Conservation (phyloP, 2,329 filamentous ascomycete genomes). For the Penicillium vulpinum region DNA sequence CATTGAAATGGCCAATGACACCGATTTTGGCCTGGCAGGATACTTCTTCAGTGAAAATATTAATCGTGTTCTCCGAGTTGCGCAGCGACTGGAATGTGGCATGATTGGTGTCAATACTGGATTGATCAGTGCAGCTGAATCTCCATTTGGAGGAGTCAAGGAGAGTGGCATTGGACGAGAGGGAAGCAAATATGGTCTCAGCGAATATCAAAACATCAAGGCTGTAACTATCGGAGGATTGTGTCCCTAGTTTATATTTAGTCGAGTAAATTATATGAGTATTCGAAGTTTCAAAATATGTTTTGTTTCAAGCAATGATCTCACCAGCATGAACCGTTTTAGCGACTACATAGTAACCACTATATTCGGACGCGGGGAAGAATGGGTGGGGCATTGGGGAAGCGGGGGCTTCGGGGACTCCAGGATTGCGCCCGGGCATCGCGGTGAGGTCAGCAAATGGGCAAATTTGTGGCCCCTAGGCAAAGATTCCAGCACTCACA, state of each 20-base stretch:
- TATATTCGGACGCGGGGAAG: neutral
- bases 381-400: neutral
- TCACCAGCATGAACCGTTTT: too few species aligned
- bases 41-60: slow-evolving; percentile 5
- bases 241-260: neutral
- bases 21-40: neutral
- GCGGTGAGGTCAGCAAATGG: neutral
- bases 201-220: neutral
- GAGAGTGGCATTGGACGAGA: too few species aligned
- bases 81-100: neutral
- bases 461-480: too few species aligned
- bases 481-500: neutral
- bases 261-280: neutral
- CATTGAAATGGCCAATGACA: neutral
- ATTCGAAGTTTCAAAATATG: neutral
- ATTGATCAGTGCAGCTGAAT: neutral
- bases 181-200: too few species aligned
- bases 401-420: too few species aligned
- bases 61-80: neutral
- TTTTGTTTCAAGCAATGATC: too few species aligned
- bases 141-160: neutral
- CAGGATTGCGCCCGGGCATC: too few species aligned
- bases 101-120: slow-evolving; percentile 5
- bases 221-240: neutral
- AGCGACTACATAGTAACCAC: too few species aligned